Evolutionary conservation across 2,329 filamentous ascomycete genomes (phyloP), one percentile per base, ranked within the genome.

Genomic region (Aspergillus oerlinghausenensis): DNA sequence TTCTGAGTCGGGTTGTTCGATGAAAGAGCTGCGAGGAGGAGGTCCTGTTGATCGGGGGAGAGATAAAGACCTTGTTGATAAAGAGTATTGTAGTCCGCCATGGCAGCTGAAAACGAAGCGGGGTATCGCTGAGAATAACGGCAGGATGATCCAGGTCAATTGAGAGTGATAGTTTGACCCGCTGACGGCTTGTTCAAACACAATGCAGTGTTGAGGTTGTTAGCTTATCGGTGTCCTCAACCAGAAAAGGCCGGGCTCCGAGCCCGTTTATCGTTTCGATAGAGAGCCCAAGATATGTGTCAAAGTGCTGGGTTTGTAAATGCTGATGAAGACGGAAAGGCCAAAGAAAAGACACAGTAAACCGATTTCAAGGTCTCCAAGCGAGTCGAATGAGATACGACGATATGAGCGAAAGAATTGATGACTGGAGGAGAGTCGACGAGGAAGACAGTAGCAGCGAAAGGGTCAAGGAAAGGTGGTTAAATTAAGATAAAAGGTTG

Each of bases 1-100:
- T 69, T 71, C 47, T 68, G 71, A 59, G 70, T 65, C 14, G 77
- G 73, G 38, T 72, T 83, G 69, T 91, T 90, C 62, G 88, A 88
- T 63, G 88, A 88, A 64, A 93, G 84, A 49, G 89, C 88, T 58
- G 88, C 87, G 61, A 89, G 86, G 48, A 93, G 80, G 58, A 92
- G 80, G 67, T 84, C 86, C 78, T 92, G 88, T 73, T 93, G 88
- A 68, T 89, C 84, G 60, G 86, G 86, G 58, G 88, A 90, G 64
- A 92, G 82, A 68, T 87, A 85, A 71, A 90, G 87, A 69, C 83
- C 82, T 56, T 80, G 78, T 64, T 77, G 71, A 57, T 74, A 76
- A 38, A 76, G 65, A 49, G 73, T 67, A 55, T 72, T 70, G 59
- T 68, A 73, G 59, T 75, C 70, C 49, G 71, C 66, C 73, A 76